phyloP scores from a whole-genome alignment of 805 yeast species.

The Nakazawaea wyomingensis region DNA sequence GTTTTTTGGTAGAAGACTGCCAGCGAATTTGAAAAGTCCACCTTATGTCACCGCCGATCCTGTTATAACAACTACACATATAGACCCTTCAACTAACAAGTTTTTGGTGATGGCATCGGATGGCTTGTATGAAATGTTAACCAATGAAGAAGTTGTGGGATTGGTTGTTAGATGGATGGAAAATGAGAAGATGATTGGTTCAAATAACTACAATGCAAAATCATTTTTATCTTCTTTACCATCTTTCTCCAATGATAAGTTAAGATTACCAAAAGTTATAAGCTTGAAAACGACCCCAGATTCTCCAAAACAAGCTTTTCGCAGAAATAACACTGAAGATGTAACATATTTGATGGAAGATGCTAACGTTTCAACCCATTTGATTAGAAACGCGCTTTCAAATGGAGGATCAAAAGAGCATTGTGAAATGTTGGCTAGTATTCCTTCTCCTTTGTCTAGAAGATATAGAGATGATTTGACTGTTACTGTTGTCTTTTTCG shows the following conservation, averaged over 20 bases:
- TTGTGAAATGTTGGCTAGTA: conserved; percentile 80
- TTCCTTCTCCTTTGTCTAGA: conserved; percentile 89
- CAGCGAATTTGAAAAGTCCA: conserved; percentile 74
- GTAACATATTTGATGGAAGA: conserved; percentile 65
- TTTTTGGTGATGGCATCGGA: conserved; percentile 92
- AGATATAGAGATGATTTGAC: conserved; percentile 94
- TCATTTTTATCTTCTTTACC: conserved; percentile 19
- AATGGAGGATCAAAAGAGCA: conserved; percentile 85
- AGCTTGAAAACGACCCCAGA: conserved; percentile 59
- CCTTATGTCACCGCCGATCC: conserved; percentile 99
- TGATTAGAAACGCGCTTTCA: conserved; percentile 86
- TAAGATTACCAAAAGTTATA: conserved; percentile 54
- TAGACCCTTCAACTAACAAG: conserved; percentile 66
- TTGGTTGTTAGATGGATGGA: conserved; percentile 94
- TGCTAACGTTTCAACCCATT: conserved; percentile 85
- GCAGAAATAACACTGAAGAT: conserved; percentile 35
- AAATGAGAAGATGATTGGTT: conserved; percentile 55
- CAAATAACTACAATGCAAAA: conserved; percentile 38
- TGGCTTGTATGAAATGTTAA: conserved; percentile 86
- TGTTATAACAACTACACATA: conserved; percentile 74
- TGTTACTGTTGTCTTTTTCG: conserved; percentile 92
- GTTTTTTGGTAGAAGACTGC: conserved; percentile 77
- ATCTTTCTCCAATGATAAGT: conserved; percentile 24
- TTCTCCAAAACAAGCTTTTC: conserved; percentile 66
- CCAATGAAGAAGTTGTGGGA: conserved; percentile 89